phyloP scores from a whole-genome alignment of 257 asterid genomes.

The Solanum ossicruentum region DNA sequence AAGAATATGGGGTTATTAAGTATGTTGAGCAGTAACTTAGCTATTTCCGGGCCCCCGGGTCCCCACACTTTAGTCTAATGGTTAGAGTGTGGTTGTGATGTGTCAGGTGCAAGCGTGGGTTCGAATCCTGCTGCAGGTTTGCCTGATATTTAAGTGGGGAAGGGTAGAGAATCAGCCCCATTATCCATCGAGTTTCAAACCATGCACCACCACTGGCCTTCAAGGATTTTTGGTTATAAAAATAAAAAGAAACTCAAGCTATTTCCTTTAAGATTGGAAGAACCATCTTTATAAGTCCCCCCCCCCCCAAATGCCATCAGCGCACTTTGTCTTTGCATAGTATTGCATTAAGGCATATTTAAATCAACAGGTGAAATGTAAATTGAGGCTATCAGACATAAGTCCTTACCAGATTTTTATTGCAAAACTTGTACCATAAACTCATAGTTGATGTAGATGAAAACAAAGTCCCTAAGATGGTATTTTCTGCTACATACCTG shows the following conservation, averaged over 20 bases:
- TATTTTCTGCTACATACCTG: slow-evolving; percentile 41
- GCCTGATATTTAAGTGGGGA: neutral
- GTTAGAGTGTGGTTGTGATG: neutral
- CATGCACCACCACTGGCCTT: neutral
- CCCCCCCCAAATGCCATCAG: neutral
- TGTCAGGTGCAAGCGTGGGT: neutral
- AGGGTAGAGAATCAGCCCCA: neutral
- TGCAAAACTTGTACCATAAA: neutral
- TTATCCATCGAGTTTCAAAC: neutral
- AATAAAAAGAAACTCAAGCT: neutral
- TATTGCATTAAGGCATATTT: neutral
- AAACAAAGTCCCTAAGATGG: neutral
- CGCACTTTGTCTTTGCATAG: neutral
- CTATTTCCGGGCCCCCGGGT: neutral
- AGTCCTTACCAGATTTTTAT: neutral
- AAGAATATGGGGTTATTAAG: neutral
- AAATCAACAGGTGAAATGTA: neutral
- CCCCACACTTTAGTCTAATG: neutral
- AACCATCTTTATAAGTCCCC: neutral
- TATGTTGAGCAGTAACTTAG: neutral
- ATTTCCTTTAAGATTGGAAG: neutral
- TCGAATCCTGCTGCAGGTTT: neutral
- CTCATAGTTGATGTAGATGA: neutral
- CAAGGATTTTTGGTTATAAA: neutral
- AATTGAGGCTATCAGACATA: neutral